These are phyloP conservation scores for Tetrapyrgos nigripes DNA, from an alignment of 1,284 basidiomycete species.

Conservation along the genomic window DNA sequence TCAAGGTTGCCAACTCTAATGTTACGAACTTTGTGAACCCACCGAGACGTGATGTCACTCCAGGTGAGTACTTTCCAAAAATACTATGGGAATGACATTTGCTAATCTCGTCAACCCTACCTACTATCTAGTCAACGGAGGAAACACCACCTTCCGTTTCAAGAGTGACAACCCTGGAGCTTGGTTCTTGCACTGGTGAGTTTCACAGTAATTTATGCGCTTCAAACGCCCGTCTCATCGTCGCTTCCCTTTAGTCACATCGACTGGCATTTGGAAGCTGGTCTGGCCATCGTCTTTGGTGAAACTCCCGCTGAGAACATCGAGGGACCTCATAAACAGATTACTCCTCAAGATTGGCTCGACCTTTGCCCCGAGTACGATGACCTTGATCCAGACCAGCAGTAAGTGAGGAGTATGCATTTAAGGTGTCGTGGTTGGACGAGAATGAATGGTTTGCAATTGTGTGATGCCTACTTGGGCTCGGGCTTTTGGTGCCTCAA, in stretches of 20 bases:
- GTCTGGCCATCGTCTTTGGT: conserved; percentile 42
- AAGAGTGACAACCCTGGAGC: conserved; percentile 41
- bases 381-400: conserved; percentile 35
- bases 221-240: neutral
- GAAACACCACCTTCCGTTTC: conserved; percentile 41
- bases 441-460: too few species aligned
- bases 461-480: too few species aligned
- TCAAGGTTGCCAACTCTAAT: conserved; percentile 28
- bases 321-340: conserved; percentile 34
- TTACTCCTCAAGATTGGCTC: conserved; percentile 35
- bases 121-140: conserved; percentile 36
- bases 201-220: neutral
- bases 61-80: conserved; percentile 12
- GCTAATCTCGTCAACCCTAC: neutral
- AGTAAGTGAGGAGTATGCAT: conserved; percentile 19
- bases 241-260: conserved; percentile 31
- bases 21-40: conserved; percentile 39
- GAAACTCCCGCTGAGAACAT: conserved; percentile 37
- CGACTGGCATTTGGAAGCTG: conserved; percentile 46
- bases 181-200: conserved; percentile 46
- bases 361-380: conserved; percentile 39
- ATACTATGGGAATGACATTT: neutral
- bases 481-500: too few species aligned
- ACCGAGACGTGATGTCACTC: conserved; percentile 41
- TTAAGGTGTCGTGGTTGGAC: neutral